Base-by-base conservation (phyloP, 257 asterid genomes). In the Gentiana straminea region DNA sequence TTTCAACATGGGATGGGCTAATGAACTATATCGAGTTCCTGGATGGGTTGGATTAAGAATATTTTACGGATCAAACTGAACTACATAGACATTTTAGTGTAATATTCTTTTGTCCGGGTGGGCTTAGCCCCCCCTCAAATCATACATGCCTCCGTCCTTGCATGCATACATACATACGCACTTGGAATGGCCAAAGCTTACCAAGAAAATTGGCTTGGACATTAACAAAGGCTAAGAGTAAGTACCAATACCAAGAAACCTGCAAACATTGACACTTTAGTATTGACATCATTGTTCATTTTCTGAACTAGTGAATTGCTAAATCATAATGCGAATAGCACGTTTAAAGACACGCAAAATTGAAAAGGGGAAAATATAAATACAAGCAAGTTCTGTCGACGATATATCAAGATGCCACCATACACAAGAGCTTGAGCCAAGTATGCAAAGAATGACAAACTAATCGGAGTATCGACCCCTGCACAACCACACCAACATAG, bases 241-340 rank as follows among this genome's bases (percentile, higher is more conserved):
- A 74, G 70, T 86, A 86, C 90, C 90, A 86, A 64, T 83, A 86
- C 94, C 84, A 77, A 41, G 86, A 75, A 52, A 86, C 88, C 91
- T 86, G 87, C 74, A 75, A 11, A 35, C 33, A 43, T 15, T 59
- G 15, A 57, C 12, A 46, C 2, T 3, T 41, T 41, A 41, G 46
- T 10, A 41, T 0, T 41, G 9, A 39, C 10, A 5, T 41, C 46
- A 41, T 5, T 41, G 3, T 41, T 2, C 8, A 50, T 24, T 24
- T 24, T 24, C 24, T 24, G 24, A 24, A 24, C 24, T 24, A 24
- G 7, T 4, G 8, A 8, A 39, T 39, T 7, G 44, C 24, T 24
- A 24, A 24, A 24, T 24, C 1, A 24, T 0, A 24, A 24, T 24
- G 24, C 24, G 24, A 24, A 24, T 24, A 0, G 24, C 24, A 24